Base-by-base conservation (phyloP, 1,139 yeast species). In the Suzukiozyma palmioleophila region DNA sequence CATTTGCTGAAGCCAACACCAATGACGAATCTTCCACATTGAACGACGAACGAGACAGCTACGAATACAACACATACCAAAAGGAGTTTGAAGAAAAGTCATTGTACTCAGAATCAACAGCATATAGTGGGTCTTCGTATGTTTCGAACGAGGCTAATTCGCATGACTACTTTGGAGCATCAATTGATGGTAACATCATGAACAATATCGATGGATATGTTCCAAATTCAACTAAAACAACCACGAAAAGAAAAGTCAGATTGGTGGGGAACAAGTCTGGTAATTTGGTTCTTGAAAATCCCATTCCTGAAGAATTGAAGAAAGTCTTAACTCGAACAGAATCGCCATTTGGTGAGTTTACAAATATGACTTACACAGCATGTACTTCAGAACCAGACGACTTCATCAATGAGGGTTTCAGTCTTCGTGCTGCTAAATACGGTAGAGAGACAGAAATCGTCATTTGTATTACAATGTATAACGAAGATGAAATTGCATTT, bases 331-430 rank as follows among this genome's bases (percentile, higher is more conserved):
- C 95, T 7, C 73, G 89, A 51, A 75, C 92, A 21, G 95, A 88
- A 50, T 81, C 86, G 34, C 75, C 75, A 3, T 68, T 69, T 48
- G 96, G 94, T 39, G 98, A 92, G 59, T 92, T 87, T 56, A 82
- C 92, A 11, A 87, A 86, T 60, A 89, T 92, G 96, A 79, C 96
- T 46, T 89, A 90, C 59, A 86, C 96, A 0, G 97, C 97, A 0
- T 87, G 95, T 57, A 90, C 97, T 1, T 74, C 92, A 0, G 87
- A 84, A 45, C 96, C 97, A 1, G 92, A 88, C 59, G 81, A 83
- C 32, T 92, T 86, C 56, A 75, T 77, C n/a, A 70, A 67, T 6
- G 79, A 78, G 38, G 97, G 97, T 0, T 92, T 89, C 61, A 81
- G 88, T 2, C 66, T 92, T 39, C 77, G 97, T 52, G 86, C 95